phyloP scores from a whole-genome alignment of 768 basidiomycete genomes.

The Hydnomerulius pinastri region DNA sequence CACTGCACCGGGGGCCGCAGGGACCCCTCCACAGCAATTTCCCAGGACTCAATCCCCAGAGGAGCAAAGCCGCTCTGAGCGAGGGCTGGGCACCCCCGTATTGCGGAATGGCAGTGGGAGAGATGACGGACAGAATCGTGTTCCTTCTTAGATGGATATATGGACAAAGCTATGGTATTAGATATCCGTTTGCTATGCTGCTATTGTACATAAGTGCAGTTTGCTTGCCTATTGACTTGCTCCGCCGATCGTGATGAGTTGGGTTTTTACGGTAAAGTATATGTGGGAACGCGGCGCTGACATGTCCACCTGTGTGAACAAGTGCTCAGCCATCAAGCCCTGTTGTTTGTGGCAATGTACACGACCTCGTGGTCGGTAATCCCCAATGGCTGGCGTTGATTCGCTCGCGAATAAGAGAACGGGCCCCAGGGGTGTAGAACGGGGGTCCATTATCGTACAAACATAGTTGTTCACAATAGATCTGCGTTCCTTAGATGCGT shows the following conservation, averaged over 20 bases:
- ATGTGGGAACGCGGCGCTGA: too few relatives aligned
- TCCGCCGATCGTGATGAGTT: neutral
- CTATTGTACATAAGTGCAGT: neutral
- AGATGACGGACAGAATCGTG: constrained; percentile 21
- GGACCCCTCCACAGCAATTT: constrained; percentile 15
- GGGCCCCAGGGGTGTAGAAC: too few relatives aligned
- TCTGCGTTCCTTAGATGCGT: constrained; percentile 70
- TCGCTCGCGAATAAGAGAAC: too few relatives aligned
- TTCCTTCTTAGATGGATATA: neutral
- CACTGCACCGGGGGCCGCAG: constrained; percentile 25
- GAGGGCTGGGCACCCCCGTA: constrained; percentile 66
- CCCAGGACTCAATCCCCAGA: constrained; percentile 29
- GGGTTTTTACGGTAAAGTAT: too few relatives aligned
- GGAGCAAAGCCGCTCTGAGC: constrained; percentile 58
- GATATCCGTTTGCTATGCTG: neutral
- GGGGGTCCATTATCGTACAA: constrained; percentile 3
- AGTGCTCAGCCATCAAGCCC: too few relatives aligned
- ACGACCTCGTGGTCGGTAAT: too few relatives aligned
- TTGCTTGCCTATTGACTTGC: neutral
- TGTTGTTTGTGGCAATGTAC: too few relatives aligned
- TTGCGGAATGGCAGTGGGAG: constrained; percentile 48
- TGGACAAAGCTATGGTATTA: neutral
- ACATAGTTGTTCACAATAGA: constrained; percentile 49
- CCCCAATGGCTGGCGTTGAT: too few relatives aligned
- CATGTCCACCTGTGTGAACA: too few relatives aligned